Conservation (phyloP, 163 green algal species). For the Scenedesmus sp. region DNA sequence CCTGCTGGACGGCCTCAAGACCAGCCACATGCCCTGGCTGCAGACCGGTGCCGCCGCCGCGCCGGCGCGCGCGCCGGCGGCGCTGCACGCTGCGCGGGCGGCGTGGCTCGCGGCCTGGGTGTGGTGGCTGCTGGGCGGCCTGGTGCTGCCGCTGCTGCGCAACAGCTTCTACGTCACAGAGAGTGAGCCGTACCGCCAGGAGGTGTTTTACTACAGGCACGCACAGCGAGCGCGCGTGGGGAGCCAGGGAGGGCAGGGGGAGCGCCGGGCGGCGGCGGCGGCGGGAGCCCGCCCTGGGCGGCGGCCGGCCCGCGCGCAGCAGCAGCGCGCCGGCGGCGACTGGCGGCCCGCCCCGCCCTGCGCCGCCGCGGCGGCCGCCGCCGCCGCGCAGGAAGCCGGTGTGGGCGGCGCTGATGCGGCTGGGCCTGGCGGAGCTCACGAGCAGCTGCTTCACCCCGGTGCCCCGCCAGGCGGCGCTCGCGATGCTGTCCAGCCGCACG, state of each 20-base stretch:
- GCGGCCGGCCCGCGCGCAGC: no score
- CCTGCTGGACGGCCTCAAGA: conserved; percentile 58
- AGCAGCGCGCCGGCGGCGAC: not conserved
- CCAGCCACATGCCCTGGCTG: conserved; percentile 60
- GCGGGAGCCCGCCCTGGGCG: no score
- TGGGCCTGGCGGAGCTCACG: conserved; percentile 44
- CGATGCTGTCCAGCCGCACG: conserved; percentile 55
- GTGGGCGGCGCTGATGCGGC: conserved; percentile 63
- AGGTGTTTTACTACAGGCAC: conserved; percentile 85
- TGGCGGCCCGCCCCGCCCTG: no score
- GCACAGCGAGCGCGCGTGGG: not conserved
- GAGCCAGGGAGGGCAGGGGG: not conserved
- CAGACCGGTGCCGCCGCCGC: not conserved
- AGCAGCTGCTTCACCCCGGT: conserved; percentile 48
- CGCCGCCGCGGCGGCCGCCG: not conserved
- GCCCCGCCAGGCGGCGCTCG: conserved; percentile 17
- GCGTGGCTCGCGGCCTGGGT: conserved; percentile 63
- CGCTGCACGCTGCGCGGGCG: conserved; percentile 1
- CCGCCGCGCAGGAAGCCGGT: conserved; percentile 77
- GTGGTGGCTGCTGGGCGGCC: conserved; percentile 67
- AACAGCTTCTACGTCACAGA: conserved; percentile 93
- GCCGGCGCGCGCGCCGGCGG: not conserved
- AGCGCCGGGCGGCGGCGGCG: not conserved
- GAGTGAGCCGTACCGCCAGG: conserved; percentile 78
- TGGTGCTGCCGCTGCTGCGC: conserved; percentile 87